Evolutionary conservation across 2,329 filamentous ascomycete species (phyloP).

Genomic region (Hirsutella minnesotensis): DNA sequence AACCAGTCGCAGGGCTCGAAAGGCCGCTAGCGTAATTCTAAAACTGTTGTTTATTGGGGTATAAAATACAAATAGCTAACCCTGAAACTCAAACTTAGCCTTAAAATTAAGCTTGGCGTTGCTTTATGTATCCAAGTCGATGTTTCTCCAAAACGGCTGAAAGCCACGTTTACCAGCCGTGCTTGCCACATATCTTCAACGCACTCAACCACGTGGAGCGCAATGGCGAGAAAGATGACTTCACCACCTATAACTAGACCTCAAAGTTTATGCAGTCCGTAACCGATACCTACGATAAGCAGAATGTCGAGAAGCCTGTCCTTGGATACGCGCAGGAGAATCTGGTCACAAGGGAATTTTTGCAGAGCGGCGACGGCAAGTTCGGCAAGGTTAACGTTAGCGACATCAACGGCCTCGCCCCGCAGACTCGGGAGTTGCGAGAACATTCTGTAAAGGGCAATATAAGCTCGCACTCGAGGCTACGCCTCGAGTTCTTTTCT

Average conservation of each 20-base stretch:
- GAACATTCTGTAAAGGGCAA: too few relatives aligned
- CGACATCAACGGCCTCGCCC: constrained; percentile 23
- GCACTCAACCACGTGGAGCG: constrained; percentile 15
- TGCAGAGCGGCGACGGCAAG: constrained; percentile 15
- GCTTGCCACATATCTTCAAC: constrained; percentile 26
- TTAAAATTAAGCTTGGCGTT: too few relatives aligned
- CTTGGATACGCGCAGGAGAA: constrained; percentile 17
- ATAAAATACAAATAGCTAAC: too few relatives aligned
- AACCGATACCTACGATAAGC: constrained; percentile 21
- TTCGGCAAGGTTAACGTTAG: constrained; percentile 16
- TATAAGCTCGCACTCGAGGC: too few relatives aligned
- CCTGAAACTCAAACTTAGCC: too few relatives aligned
- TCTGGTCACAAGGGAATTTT: constrained; percentile 16
- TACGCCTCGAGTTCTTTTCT: too few relatives aligned
- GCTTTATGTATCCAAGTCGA: too few relatives aligned
- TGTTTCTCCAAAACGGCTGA: too few relatives aligned
- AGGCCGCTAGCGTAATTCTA: too few relatives aligned
- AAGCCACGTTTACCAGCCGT: constrained; percentile 32
- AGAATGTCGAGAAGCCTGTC: constrained; percentile 15
- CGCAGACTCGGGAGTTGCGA: too few relatives aligned
- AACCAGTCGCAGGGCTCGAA: too few relatives aligned
- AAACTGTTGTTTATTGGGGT: too few relatives aligned
- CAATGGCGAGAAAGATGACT: constrained; percentile 7
- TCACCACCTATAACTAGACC: constrained; percentile 16
- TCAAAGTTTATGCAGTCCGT: constrained; percentile 21